These are phyloP conservation scores for Leccinum imitatum DNA, from an alignment of 768 basidiomycete genomes.

Conservation along the genomic window DNA sequence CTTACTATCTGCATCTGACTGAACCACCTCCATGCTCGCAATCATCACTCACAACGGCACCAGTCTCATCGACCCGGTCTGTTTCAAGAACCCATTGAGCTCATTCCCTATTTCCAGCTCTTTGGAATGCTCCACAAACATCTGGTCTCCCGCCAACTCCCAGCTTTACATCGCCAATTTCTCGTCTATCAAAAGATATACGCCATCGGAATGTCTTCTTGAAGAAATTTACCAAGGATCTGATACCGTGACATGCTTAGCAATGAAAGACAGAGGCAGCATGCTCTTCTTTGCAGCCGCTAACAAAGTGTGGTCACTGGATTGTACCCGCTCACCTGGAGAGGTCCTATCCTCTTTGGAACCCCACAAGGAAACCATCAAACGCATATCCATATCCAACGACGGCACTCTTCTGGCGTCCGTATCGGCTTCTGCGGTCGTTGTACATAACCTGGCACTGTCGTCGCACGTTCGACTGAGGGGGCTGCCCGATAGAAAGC, in stretches of 20 bases:
- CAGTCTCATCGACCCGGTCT: slow-evolving; percentile 44
- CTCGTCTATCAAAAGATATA: slow-evolving; percentile 52
- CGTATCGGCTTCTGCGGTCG: slow-evolving; percentile 49
- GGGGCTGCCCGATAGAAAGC: slow-evolving; percentile 44
- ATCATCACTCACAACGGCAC: slow-evolving; percentile 49
- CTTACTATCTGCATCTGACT: background rate
- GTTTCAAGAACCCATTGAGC: slow-evolving; percentile 45
- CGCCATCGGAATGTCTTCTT: slow-evolving; percentile 44
- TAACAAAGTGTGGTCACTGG: slow-evolving; percentile 50
- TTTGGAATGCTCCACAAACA: slow-evolving; percentile 24
- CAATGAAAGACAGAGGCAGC: slow-evolving; percentile 34
- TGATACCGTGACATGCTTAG: slow-evolving; percentile 30
- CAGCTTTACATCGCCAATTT: slow-evolving; percentile 53
- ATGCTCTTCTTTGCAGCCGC: slow-evolving; percentile 49
- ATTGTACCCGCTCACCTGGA: slow-evolving; percentile 39
- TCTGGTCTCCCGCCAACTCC: slow-evolving; percentile 60
- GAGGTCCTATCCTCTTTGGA: slow-evolving; percentile 50
- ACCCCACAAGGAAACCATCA: slow-evolving; percentile 50
- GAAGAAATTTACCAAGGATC: slow-evolving; percentile 41
- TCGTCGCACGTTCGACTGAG: slow-evolving; percentile 55
- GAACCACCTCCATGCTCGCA: slow-evolving; percentile 49
- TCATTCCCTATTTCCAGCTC: slow-evolving; percentile 40
- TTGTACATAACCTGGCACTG: slow-evolving; percentile 59
- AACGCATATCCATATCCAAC: slow-evolving; percentile 56
- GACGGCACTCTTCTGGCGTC: slow-evolving; percentile 58